Evolutionary conservation across 176 grass and related monocot genomes (phyloP), one percentile per base, ranked within the genome.

Genomic region (Olyra latifolia): DNA sequence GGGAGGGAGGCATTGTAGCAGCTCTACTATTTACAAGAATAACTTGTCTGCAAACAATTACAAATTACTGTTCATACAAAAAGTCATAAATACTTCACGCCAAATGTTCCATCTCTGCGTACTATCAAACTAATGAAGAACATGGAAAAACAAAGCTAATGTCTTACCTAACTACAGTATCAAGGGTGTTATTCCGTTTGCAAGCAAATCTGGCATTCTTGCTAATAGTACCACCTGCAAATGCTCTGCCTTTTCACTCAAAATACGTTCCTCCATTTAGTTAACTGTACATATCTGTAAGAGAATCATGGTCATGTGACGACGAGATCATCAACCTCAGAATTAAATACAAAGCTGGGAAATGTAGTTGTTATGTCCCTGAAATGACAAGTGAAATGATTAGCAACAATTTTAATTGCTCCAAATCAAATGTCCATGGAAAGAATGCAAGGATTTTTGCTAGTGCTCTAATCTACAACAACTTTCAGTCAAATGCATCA

Each of bases 351-450:
- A 69, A 98, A 98, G 74, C 90, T 98, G 17, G 96, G 96, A 78
- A 99, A 99, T 81, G 92, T 95, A 17, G 96, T 99, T 65, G 96
- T 99, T 91, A 99, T 99, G 87, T 99, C 96, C 88, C 96, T 99
- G 90, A 66, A 80, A 83, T 55, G 60, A 66, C 16, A 72, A 45
- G 64, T 11, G 9, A 83, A 69, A 39, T 6, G 1, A 17, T 85
- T 57, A 88, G 66, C 39, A 28, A 60, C 4, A 50, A 32, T 17
- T 47, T 59, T 17, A 28, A n/a, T 30, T 66, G 41, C 65, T 20
- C 32, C n/a, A 67, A 67, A 66, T 74, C 16, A 62, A 76, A 83
- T 78, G 25, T 72, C 46, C 43, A 39, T 45, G 53, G 1, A 83
- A 74, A 83, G 15, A 41, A 74, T 22, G 42, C 27, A 57, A 60